Percentiles rank a stretch among this genome's conserved stretches.
These are phyloP conservation scores for Neodidymelliopsis sp. DNA, from an alignment of 2,329 filamentous ascomycete genomes.

Conservation along the genomic window DNA sequence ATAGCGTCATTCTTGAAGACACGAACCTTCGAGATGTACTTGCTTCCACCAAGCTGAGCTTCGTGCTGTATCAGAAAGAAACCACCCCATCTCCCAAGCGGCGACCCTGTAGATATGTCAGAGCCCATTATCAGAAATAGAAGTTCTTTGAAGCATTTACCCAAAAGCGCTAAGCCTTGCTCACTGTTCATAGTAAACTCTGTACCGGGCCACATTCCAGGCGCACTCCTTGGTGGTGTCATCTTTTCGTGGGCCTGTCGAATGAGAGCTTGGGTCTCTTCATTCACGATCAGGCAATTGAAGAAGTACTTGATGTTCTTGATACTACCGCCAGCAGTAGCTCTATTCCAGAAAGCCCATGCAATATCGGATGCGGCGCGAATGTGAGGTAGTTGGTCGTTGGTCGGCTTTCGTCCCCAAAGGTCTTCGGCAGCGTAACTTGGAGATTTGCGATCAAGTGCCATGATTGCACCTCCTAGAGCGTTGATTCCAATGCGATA, in stretches of 20 bases:
- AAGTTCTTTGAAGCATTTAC: no score
- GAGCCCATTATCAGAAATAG: no score
- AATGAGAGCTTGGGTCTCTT: conserved; percentile 22
- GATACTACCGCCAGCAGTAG: not conserved
- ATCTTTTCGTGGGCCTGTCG: conserved; percentile 14
- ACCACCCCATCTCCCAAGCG: conserved; percentile 15
- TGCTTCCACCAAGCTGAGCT: conserved; percentile 12
- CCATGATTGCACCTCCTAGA: conserved; percentile 17
- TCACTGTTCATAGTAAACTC: conserved; percentile 26
- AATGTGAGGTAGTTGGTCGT: conserved; percentile 27
- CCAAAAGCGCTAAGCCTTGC: conserved; percentile 26
- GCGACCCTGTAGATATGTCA: conserved; percentile 13
- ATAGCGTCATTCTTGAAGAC: conserved; percentile 1
- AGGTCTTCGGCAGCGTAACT: conserved; percentile 16
- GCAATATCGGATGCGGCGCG: conserved; percentile 26
- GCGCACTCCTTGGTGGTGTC: conserved; percentile 7
- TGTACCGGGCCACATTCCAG: conserved; percentile 24
- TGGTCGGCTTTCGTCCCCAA: conserved; percentile 11
- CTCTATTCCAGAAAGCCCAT: conserved; percentile 31
- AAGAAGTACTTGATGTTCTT: conserved; percentile 29
- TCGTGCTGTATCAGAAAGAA: conserved; percentile 25
- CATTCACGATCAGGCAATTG: conserved; percentile 21
- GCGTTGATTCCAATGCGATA: conserved; percentile 23
- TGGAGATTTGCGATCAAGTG: conserved; percentile 10
- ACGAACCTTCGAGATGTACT: conserved; percentile 19